Evolutionary conservation across 2,329 filamentous ascomycete species (phyloP), one percentile per base, ranked within the genome.

Genomic region (Remersonia thermophila): DNA sequence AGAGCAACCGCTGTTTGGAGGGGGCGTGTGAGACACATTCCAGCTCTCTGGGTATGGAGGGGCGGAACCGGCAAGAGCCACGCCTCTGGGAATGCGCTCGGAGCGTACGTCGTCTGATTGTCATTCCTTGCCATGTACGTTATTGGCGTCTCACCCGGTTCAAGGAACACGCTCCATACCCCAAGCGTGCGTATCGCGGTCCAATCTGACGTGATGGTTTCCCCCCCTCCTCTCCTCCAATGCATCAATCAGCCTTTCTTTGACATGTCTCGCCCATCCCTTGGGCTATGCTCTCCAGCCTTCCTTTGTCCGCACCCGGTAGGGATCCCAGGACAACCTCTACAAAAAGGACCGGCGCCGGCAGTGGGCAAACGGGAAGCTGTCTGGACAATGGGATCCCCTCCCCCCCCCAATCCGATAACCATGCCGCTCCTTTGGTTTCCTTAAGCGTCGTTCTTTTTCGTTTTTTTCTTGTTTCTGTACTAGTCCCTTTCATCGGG

Each of bases 361-460:
- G 17, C 16, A 27, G n/a, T 23, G n/a, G 36, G 31, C 28, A 35
- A 32, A n/a, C n/a, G n/a, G n/a, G n/a, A n/a, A n/a, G 20, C 5
- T 6, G 20, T 42, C 39, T 38, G 33, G 27, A 42, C 38, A 38
- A 40, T 40, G 39, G 37, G 32, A 17, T 23, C 20, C 9, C 5
- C 20, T 6, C 20, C 20, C 20, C 5, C 9, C 20, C 5, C 20
- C 9, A 9, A 23, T 23, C 29, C 16, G 30, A 16, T 32, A 18
- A 30, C 29, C 33, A 32, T 31, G 39, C 28, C 45, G 41, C 36
- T 49, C 43, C 43, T 50, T 44, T 51, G 5, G 41, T 51, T 47
- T 44, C 29, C 32, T 36, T 43, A 20, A 37, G 36, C 36, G 28
- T 37, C 39, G 29, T 39, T 32, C 27, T 33, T 18, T 35, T 36